Conservation (phyloP, 306 rosid species). For the Canavalia ensiformis region DNA sequence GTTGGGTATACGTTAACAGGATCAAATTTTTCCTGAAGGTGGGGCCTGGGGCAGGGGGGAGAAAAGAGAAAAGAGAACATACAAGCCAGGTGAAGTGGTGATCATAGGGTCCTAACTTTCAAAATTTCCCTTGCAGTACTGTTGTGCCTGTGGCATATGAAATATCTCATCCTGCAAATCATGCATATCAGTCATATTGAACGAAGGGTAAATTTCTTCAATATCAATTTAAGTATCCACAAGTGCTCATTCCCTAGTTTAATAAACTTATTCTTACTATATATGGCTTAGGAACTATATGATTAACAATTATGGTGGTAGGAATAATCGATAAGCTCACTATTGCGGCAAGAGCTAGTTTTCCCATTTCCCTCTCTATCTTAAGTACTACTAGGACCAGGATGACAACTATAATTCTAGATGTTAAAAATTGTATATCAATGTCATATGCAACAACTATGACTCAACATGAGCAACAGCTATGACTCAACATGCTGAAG, state of each 20-base stretch:
- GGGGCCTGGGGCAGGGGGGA: not conserved
- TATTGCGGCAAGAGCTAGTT: slow-evolving; percentile 66
- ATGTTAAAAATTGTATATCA: slow-evolving; percentile 12
- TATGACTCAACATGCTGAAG: slow-evolving; percentile 26
- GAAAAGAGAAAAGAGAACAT: slow-evolving; percentile 50
- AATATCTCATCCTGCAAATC: slow-evolving; percentile 91
- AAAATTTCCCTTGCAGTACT: slow-evolving; percentile 84
- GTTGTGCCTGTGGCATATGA: slow-evolving; percentile 84
- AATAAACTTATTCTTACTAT: slow-evolving; percentile 63
- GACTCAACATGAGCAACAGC: too few relatives aligned
- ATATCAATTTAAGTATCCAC: slow-evolving; percentile 12
- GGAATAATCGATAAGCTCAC: slow-evolving; percentile 87
- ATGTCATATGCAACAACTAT: slow-evolving; percentile 27
- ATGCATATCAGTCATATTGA: slow-evolving; percentile 16
- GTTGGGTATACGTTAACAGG: slow-evolving; percentile 10
- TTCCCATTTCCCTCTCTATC: slow-evolving; percentile 67
- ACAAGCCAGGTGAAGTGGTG: slow-evolving; percentile 98
- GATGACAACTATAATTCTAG: slow-evolving; percentile 3
- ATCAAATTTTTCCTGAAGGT: slow-evolving; percentile 3
- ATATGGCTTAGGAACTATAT: slow-evolving; percentile 76
- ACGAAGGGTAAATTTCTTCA: slow-evolving; percentile 25
- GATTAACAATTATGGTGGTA: slow-evolving; percentile 67
- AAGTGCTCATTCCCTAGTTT: not conserved
- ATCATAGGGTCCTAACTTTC: slow-evolving; percentile 98
- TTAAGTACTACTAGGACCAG: slow-evolving; percentile 18